A percentile compares a stretch with the other conserved stretches of the same genome.
Conservation (phyloP, 2,329 filamentous ascomycete genomes). For the Pseudopithomyces chartarum region DNA sequence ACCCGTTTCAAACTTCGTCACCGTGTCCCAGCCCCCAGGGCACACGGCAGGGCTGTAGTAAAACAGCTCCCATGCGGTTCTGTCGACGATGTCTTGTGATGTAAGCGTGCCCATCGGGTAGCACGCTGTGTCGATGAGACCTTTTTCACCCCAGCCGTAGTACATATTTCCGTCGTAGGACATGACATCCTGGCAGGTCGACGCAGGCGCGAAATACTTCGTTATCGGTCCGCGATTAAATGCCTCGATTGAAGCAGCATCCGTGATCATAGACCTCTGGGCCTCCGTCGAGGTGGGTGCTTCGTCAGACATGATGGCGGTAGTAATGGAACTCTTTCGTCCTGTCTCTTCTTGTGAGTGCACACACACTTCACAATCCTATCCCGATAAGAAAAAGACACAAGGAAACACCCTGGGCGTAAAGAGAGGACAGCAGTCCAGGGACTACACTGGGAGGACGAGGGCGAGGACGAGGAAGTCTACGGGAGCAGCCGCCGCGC, state of each 20-base stretch:
- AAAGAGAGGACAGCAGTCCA: too few relatives aligned
- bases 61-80: background rate
- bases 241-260: background rate
- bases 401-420: too few relatives aligned
- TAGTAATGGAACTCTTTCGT: too few relatives aligned
- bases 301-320: too few relatives aligned
- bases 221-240: background rate
- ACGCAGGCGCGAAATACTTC: background rate
- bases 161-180: background rate
- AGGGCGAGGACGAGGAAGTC: too few relatives aligned
- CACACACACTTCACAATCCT: too few relatives aligned
- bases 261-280: constrained; percentile 19
- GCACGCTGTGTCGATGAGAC: background rate
- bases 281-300: background rate
- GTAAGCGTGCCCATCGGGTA: background rate
- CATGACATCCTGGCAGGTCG: background rate
- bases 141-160: background rate
- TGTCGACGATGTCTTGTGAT: background rate
- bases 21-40: background rate
- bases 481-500: too few relatives aligned
- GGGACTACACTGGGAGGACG: too few relatives aligned
- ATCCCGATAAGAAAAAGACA: too few relatives aligned
- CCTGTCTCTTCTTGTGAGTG: too few relatives aligned
- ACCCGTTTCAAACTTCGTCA: background rate
- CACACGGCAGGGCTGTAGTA: constrained; percentile 4